Evolutionary conservation across 768 basidiomycete species (phyloP).

Genomic region (Leccinum aurantiacum): DNA sequence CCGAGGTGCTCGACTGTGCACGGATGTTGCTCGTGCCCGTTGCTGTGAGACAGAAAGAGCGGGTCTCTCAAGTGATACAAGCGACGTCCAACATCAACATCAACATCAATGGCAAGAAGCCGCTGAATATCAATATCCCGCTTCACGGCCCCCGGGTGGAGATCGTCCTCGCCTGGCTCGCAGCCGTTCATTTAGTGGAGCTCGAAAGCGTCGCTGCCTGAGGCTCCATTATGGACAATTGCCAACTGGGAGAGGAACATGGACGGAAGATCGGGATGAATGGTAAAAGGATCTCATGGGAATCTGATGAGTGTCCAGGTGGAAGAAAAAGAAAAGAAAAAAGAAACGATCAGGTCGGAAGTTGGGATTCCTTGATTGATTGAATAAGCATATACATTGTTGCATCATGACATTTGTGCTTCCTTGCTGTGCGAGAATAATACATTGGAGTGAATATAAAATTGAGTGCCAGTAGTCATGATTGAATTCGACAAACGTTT

Average conservation of each 20-base stretch:
- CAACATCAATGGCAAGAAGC: slow-evolving; percentile 47
- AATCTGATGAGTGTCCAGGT: slow-evolving; percentile 14
- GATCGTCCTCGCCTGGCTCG: slow-evolving; percentile 82
- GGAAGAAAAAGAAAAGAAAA: neutral
- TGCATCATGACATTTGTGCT: neutral
- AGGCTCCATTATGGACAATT: neutral
- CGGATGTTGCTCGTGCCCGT: slow-evolving; percentile 77
- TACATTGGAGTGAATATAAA: neutral
- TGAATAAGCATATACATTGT: neutral
- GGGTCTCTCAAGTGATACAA: slow-evolving; percentile 55
- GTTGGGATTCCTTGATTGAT: neutral
- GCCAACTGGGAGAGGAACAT: neutral
- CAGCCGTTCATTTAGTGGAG: slow-evolving; percentile 75
- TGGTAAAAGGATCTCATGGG: slow-evolving; percentile 12
- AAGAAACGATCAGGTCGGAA: neutral
- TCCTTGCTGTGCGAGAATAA: neutral
- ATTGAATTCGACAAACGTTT: slow-evolving; percentile 7
- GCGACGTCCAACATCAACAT: slow-evolving; percentile 18
- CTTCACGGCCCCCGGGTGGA: slow-evolving; percentile 86
- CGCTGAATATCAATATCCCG: slow-evolving; percentile 73
- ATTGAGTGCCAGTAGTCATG: neutral
- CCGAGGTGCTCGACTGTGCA: slow-evolving; percentile 60
- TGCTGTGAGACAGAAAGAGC: slow-evolving; percentile 58
- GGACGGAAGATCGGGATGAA: slow-evolving; percentile 1
- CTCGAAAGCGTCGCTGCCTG: slow-evolving; percentile 47